Base-by-base conservation (phyloP, 2,329 filamentous ascomycete species). In the Curvularia verruculosa region DNA sequence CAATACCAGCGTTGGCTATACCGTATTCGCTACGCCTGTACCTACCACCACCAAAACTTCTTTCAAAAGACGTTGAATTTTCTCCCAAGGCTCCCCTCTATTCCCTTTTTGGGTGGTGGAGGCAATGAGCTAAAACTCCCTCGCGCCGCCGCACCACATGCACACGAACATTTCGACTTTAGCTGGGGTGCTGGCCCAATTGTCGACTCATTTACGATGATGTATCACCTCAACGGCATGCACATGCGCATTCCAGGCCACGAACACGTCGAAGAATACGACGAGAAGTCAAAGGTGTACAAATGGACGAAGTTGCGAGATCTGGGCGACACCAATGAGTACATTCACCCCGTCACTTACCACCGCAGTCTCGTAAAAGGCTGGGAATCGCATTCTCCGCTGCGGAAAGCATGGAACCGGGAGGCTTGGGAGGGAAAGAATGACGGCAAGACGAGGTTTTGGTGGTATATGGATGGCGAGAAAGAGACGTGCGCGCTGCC, bases 161-260 rank as follows among this genome's bases (percentile, higher is more conserved):
- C 26, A 54, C 68, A 74, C 43, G 39, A 71, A 8, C 62, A 79
- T 36, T 78, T 79, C 39, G 66, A 74, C 21, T 75, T 81, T 23
- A 78, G 80, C 4, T 84, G 81, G 81, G 77, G 76, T 3, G 79
- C 80, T 19, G 80, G 80, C 1, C 76, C 78, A 15, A 64, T 76
- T 15, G 54, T 68, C 6, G 76, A 80, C 46, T 79, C 77, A 1
- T 77, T 79, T 63, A 73, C 70, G 4, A 77, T 77, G 4, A 59
- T 74, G 47, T 83, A 82, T 60, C 60, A 72, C 0, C 59, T 80
- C 3, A 79, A 76, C 19, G 81, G 81, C n/a, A 68, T 68, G 3
- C 73, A 66, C 7, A 68, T 73, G 2, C 73, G 82, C 4, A 76
- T 77, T 0, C 82, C 82, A 1, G 82, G 81, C 3, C 66, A 75